Conservation (phyloP, 1,284 basidiomycete species). For the Papiliotrema fonsecae region DNA sequence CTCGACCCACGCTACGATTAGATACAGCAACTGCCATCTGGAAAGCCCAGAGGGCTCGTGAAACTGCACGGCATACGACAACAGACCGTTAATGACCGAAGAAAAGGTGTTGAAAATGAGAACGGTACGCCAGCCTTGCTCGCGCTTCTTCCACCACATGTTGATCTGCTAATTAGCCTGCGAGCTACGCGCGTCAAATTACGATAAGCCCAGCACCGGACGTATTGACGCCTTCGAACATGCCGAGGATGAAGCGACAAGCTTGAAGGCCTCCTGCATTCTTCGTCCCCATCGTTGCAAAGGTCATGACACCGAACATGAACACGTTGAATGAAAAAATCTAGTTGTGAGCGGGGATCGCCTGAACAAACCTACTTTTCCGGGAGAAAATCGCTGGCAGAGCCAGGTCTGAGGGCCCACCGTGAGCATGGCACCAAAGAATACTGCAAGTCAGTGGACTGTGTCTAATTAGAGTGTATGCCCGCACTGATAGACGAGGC, state of each 20-base stretch:
- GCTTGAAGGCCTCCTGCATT: slow-evolving; percentile 15
- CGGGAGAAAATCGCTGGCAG: slow-evolving; percentile 15
- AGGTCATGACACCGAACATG: slow-evolving; percentile 12
- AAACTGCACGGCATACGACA: slow-evolving; percentile 1
- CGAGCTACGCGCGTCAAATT: neutral
- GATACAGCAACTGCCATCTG: too few relatives aligned
- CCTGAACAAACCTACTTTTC: slow-evolving; percentile 5
- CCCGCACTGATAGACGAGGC: too few relatives aligned
- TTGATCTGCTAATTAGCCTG: slow-evolving; percentile 4
- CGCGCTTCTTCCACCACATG: slow-evolving; percentile 16
- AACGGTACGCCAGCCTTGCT: slow-evolving; percentile 17
- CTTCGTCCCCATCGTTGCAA: slow-evolving; percentile 8
- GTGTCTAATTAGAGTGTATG: too few relatives aligned
- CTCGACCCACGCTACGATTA: too few relatives aligned
- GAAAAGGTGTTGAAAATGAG: slow-evolving; percentile 24
- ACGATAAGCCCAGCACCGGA: neutral
- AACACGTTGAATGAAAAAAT: slow-evolving; percentile 12
- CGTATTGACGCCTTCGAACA: slow-evolving; percentile 11
- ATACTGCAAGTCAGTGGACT: too few relatives aligned
- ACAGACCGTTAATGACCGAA: slow-evolving; percentile 23
- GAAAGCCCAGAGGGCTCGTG: too few relatives aligned
- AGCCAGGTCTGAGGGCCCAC: slow-evolving; percentile 16
- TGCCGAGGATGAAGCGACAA: slow-evolving; percentile 18
- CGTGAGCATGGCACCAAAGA: slow-evolving; percentile 17
- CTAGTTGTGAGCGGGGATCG: slow-evolving; percentile 5